A percentile compares a stretch with the other conserved stretches of the same genome.
Conservation (phyloP, 345 rosid genomes). For the Euphorbia peplus region DNA sequence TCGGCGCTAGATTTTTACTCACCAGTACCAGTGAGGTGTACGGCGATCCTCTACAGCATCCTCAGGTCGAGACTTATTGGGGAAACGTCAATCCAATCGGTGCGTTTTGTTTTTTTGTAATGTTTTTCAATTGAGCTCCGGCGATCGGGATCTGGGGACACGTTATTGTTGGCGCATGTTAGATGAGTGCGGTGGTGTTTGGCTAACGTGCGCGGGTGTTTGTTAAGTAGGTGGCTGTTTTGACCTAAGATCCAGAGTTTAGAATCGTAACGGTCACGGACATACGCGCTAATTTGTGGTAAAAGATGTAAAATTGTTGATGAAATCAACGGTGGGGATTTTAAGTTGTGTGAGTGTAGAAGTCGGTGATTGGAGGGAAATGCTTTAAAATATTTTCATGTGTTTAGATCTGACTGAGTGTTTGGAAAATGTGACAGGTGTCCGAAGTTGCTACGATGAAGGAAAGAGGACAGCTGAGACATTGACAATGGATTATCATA, state of each 20-base stretch:
- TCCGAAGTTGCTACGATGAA: constrained; percentile 96
- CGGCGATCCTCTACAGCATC: constrained; percentile 98
- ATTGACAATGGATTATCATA: constrained; percentile 91
- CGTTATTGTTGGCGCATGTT: background rate
- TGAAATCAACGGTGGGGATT: background rate
- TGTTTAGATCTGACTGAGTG: constrained; percentile 1
- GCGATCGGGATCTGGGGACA: constrained; percentile 1
- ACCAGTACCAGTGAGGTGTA: constrained; percentile 98
- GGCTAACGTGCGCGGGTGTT: constrained; percentile 2
- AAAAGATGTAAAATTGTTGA: background rate
- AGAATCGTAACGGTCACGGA: background rate
- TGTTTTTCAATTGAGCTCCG: background rate
- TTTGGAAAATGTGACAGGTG: constrained; percentile 59
- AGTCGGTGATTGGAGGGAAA: background rate
- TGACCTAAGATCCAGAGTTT: background rate
- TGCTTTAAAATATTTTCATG: background rate
- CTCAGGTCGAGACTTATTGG: constrained; percentile 99
- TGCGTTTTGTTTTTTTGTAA: constrained; percentile 17
- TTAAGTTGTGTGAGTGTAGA: background rate
- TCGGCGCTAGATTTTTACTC: constrained; percentile 82
- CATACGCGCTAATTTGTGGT: background rate
- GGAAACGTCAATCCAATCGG: constrained; percentile 99
- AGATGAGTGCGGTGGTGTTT: background rate
- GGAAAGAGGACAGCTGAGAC: constrained; percentile 99
- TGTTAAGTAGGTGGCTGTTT: background rate